A percentile compares a stretch with the other conserved stretches of the same genome.
Conservation (phyloP, 2,329 filamentous ascomycete species). For the Pleurostoma richardsiae region DNA sequence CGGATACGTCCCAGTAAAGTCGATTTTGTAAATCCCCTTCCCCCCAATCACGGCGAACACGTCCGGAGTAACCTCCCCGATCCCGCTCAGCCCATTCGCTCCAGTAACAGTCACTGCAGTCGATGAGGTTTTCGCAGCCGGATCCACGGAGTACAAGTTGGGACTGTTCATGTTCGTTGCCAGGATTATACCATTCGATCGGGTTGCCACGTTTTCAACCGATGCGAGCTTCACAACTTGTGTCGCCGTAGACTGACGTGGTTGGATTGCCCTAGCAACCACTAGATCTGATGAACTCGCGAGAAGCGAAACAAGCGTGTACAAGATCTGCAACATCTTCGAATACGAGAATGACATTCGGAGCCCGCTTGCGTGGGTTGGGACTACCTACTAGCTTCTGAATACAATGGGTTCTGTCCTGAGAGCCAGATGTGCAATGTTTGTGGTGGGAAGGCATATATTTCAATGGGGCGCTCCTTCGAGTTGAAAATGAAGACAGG, state of each 20-base stretch:
- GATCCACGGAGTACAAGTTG: slow-evolving; percentile 20
- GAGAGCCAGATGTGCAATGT: too few species aligned
- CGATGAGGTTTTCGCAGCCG: slow-evolving; percentile 16
- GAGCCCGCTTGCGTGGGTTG: not conserved
- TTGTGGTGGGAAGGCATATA: too few species aligned
- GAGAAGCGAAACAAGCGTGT: too few species aligned
- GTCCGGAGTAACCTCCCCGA: slow-evolving; percentile 22
- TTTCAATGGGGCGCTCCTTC: too few species aligned
- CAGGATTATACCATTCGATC: slow-evolving; percentile 22
- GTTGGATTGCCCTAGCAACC: slow-evolving; percentile 5
- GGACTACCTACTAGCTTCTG: too few species aligned
- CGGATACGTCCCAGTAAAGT: slow-evolving; percentile 16
- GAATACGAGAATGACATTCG: not conserved
- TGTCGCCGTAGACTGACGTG: slow-evolving; percentile 15
- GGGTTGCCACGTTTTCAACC: slow-evolving; percentile 23
- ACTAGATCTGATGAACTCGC: not conserved
- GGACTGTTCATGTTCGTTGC: slow-evolving; percentile 27
- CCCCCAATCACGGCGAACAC: slow-evolving; percentile 23
- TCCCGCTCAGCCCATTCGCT: slow-evolving; percentile 19
- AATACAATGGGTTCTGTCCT: too few species aligned
- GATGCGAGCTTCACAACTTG: slow-evolving; percentile 19
- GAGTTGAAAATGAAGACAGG: too few species aligned
- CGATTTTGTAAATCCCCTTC: slow-evolving; percentile 23
- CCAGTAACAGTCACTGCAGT: slow-evolving; percentile 20
- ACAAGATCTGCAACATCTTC: too few species aligned